Percentiles rank a stretch among this genome's conserved stretches.
phyloP scores from a whole-genome alignment of 2,329 filamentous ascomycete species.

The Trichoderma guizhouense region DNA sequence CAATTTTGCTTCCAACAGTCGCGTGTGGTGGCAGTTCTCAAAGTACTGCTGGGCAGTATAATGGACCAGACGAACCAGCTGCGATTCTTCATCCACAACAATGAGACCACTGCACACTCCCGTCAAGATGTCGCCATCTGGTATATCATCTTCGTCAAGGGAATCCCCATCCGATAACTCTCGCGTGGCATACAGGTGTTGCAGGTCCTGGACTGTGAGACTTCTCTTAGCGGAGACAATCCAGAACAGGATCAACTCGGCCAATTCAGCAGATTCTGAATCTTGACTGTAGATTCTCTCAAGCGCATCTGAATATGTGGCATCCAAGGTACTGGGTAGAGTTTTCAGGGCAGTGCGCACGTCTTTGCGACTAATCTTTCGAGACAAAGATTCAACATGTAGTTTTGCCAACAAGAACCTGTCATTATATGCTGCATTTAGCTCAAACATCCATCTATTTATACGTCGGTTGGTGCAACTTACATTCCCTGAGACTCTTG shows the following conservation, averaged over 20 bases:
- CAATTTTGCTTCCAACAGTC: not conserved
- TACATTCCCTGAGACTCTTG: constrained; percentile 5
- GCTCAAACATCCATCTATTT: not conserved
- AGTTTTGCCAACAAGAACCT: constrained; percentile 4
- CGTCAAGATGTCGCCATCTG: not conserved
- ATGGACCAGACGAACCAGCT: constrained; percentile 12
- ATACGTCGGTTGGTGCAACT: not conserved
- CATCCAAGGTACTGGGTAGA: not conserved
- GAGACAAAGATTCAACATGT: not conserved
- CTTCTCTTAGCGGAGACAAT: not conserved
- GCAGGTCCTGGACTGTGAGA: constrained; percentile 1
- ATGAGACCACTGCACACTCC: constrained; percentile 6
- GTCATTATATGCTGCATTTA: not conserved
- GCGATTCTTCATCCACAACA: not conserved
- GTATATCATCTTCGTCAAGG: not conserved
- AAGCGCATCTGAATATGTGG: not conserved
- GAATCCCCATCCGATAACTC: not conserved
- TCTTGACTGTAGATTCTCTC: not conserved
- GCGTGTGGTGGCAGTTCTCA: not conserved
- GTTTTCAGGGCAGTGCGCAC: not conserved
- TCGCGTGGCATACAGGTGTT: not conserved
- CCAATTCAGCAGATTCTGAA: constrained; percentile 1
- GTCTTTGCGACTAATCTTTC: not conserved
- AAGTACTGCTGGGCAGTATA: constrained; percentile 17
- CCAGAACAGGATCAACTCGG: constrained; percentile 8